Evolutionary conservation across 768 basidiomycete genomes (phyloP).

Genomic region (Phylloporus rhodoxanthus): DNA sequence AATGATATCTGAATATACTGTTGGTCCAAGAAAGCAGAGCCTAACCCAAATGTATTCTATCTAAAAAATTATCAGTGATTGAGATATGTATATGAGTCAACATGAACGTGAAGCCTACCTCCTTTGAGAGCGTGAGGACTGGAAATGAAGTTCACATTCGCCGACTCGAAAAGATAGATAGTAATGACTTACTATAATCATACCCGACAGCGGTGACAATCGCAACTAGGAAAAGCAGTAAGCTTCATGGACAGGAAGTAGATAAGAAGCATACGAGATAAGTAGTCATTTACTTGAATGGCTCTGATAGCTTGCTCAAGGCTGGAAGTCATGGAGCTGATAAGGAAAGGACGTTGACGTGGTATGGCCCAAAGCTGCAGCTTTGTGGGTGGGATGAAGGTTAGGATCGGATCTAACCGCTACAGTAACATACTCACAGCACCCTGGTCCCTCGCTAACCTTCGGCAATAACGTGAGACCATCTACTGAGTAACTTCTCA

Average conservation of each 20-base stretch:
- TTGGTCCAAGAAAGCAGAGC: too few relatives aligned
- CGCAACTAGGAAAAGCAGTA: neutral
- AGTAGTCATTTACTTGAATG: neutral
- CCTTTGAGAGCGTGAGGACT: neutral
- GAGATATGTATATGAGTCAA: neutral
- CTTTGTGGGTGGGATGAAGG: too few relatives aligned
- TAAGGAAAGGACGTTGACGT: too few relatives aligned
- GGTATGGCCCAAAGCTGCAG: too few relatives aligned
- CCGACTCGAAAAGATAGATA: neutral
- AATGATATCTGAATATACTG: too few relatives aligned
- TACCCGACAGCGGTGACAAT: neutral
- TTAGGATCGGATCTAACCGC: too few relatives aligned
- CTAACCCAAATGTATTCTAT: constrained; percentile 2
- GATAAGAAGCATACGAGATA: neutral
- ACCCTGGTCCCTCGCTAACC: too few relatives aligned
- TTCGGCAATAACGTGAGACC: too few relatives aligned
- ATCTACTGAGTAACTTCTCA: too few relatives aligned
- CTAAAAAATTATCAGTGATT: neutral
- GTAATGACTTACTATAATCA: constrained; percentile 1
- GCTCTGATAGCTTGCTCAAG: too few relatives aligned
- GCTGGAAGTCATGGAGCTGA: too few relatives aligned
- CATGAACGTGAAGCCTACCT: neutral
- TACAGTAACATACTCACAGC: too few relatives aligned
- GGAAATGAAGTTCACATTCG: neutral
- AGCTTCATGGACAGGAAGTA: neutral